A percentile compares a stretch with the other conserved stretches of the same genome.
These are phyloP conservation scores for Xenoacremonium recifei DNA, from an alignment of 2,329 filamentous ascomycete species.

Conservation along the genomic window DNA sequence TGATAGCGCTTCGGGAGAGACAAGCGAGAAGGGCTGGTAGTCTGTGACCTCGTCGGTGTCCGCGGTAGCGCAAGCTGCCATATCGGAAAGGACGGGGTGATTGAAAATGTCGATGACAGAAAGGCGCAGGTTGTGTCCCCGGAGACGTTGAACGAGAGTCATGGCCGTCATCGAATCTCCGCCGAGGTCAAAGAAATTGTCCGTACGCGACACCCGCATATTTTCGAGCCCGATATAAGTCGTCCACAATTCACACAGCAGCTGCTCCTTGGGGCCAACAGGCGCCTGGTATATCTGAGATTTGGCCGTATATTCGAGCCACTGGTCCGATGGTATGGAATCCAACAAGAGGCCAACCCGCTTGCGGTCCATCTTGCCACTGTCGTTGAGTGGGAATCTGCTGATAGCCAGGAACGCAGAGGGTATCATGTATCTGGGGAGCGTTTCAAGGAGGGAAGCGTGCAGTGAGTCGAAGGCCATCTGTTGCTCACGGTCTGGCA, in stretches of 20 bases:
- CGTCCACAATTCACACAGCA: not conserved
- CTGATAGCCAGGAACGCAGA: not conserved
- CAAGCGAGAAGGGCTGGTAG: not conserved
- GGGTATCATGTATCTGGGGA: not conserved
- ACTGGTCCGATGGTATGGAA: not conserved
- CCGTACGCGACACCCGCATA: not conserved
- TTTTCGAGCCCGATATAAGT: not conserved
- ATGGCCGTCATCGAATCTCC: slow-evolving; percentile 1
- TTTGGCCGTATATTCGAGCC: not conserved
- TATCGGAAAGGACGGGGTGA: slow-evolving; percentile 3
- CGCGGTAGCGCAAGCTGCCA: not conserved
- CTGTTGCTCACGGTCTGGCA: not conserved
- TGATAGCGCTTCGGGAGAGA: not conserved
- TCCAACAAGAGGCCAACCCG: not conserved
- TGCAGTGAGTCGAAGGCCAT: not conserved
- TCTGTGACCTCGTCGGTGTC: not conserved
- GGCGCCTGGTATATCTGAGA: not conserved
- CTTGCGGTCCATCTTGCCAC: not conserved
- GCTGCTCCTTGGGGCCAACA: not conserved
- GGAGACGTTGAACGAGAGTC: not conserved
- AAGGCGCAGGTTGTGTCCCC: not conserved
- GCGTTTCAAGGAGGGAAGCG: not conserved
- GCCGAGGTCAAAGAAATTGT: slow-evolving; percentile 1
- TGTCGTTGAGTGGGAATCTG: not conserved
- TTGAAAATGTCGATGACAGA: slow-evolving; percentile 1